A percentile compares a stretch with the other conserved stretches of the same genome.
Evolutionary conservation across 495 filamentous ascomycete genomes (phyloP).

Genomic region (Jackrogersella multiformis): DNA sequence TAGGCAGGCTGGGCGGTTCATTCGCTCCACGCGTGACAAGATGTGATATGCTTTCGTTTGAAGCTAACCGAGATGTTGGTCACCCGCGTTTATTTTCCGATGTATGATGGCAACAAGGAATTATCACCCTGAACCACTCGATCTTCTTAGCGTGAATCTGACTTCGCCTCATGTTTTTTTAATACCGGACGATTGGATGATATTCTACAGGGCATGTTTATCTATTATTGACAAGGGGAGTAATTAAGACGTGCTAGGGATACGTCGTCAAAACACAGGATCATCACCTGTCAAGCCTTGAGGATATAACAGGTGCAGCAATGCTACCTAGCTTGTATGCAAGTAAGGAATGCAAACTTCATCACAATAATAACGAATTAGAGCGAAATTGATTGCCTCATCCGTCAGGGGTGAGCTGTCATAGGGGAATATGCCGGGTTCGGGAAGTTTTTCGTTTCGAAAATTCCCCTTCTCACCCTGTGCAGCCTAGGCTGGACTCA

Average conservation of each 20-base stretch:
- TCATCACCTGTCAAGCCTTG: conserved; percentile 2
- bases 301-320: conserved; percentile 24
- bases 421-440: conserved; percentile 18
- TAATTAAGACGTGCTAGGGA: conserved; percentile 4
- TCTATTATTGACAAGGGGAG: background rate
- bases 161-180: conserved; percentile 26
- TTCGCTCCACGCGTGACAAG: conserved; percentile 18
- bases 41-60: conserved; percentile 23
- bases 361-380: conserved; percentile 7
- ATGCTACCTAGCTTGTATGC: conserved; percentile 24
- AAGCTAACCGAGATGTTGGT: conserved; percentile 22
- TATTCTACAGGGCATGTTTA: background rate
- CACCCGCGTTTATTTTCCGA: conserved; percentile 38
- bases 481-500: background rate
- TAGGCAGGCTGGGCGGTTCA: background rate
- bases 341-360: conserved; percentile 1
- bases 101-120: conserved; percentile 6
- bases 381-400: conserved; percentile 14
- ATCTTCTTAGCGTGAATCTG: background rate
- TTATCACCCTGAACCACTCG: conserved; percentile 6
- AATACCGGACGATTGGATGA: conserved; percentile 12
- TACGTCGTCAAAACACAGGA: too few species aligned
- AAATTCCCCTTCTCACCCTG: conserved; percentile 33
- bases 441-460: conserved; percentile 33
- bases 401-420: conserved; percentile 28